Evolutionary conservation across 1,284 basidiomycete species (phyloP).

Genomic region (Fomitopsis betulina): DNA sequence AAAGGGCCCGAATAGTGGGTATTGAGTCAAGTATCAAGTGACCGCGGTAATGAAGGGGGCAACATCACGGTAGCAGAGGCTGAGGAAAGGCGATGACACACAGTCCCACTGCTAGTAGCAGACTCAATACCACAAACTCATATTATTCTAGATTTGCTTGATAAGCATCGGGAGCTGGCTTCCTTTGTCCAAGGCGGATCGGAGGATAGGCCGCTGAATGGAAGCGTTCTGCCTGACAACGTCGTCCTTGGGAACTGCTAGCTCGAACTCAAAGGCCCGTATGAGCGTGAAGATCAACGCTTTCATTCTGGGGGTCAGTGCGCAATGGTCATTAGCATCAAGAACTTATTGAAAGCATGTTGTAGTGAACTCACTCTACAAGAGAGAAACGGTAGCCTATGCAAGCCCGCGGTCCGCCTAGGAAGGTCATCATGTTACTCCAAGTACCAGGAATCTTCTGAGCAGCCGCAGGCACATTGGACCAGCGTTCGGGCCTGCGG

Average conservation of each 20-base stretch:
- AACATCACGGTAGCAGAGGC: too few species aligned
- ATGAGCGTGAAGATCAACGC: slow-evolving; percentile 54
- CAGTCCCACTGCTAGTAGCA: not conserved
- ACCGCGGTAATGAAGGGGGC: too few species aligned
- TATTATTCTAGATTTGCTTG: slow-evolving; percentile 2
- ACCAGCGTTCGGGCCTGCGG: slow-evolving; percentile 56
- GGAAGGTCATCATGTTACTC: slow-evolving; percentile 56
- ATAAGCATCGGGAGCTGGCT: slow-evolving; percentile 21
- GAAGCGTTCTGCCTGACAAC: slow-evolving; percentile 15
- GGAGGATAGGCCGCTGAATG: slow-evolving; percentile 17
- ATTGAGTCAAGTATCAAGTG: too few species aligned
- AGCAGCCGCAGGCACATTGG: slow-evolving; percentile 39
- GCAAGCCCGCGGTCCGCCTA: slow-evolving; percentile 56
- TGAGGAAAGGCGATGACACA: too few species aligned
- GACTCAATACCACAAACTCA: not conserved
- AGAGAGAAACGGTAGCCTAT: slow-evolving; percentile 72
- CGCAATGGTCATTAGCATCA: slow-evolving; percentile 54
- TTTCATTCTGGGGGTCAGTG: slow-evolving; percentile 47
- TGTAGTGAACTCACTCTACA: slow-evolving; percentile 42
- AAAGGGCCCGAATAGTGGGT: too few species aligned
- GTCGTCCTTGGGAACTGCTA: slow-evolving; percentile 35
- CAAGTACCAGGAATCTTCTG: slow-evolving; percentile 51
- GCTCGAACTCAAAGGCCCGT: slow-evolving; percentile 52
- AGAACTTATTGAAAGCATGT: slow-evolving; percentile 39
- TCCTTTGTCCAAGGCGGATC: slow-evolving; percentile 10